Conservation (phyloP, 371 early-diverging fungal genomes). For the Capillidium heterosporum region DNA sequence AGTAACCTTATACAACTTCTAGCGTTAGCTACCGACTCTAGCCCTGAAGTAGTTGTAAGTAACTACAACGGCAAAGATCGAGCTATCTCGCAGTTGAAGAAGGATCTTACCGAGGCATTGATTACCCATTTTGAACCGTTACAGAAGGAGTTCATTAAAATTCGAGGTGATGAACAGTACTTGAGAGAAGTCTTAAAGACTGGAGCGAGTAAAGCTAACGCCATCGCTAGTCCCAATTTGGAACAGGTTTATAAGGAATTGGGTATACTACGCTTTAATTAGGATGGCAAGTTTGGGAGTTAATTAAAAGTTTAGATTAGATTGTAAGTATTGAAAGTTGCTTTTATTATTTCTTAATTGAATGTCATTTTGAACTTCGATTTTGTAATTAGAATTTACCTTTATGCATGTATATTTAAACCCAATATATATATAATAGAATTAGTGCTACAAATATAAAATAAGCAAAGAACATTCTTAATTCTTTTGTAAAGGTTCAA, state of each 20-base stretch:
- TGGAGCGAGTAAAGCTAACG: conserved; percentile 37
- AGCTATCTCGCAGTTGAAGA: conserved; percentile 48
- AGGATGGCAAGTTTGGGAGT: too few relatives aligned
- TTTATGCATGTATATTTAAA: too few relatives aligned
- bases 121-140: conserved; percentile 41
- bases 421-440: too few relatives aligned
- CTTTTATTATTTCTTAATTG: too few relatives aligned
- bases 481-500: too few relatives aligned
- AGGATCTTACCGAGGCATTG: conserved; percentile 41
- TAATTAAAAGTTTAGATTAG: too few relatives aligned
- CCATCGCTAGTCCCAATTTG: conserved; percentile 29
- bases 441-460: too few relatives aligned
- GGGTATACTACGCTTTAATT: too few relatives aligned
- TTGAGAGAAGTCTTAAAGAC: conserved; percentile 34
- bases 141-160: conserved; percentile 28
- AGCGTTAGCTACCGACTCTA: conserved; percentile 26
- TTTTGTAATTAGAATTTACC: too few relatives aligned
- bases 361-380: too few relatives aligned
- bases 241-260: conserved; percentile 30
- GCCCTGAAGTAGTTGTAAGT: conserved; percentile 21
- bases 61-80: conserved; percentile 19
- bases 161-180: conserved; percentile 36
- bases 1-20: conserved; percentile 64
- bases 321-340: too few relatives aligned
- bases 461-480: too few relatives aligned